phyloP scores from a whole-genome alignment of 495 filamentous ascomycete genomes.

The Mycothermus thermophilus region DNA sequence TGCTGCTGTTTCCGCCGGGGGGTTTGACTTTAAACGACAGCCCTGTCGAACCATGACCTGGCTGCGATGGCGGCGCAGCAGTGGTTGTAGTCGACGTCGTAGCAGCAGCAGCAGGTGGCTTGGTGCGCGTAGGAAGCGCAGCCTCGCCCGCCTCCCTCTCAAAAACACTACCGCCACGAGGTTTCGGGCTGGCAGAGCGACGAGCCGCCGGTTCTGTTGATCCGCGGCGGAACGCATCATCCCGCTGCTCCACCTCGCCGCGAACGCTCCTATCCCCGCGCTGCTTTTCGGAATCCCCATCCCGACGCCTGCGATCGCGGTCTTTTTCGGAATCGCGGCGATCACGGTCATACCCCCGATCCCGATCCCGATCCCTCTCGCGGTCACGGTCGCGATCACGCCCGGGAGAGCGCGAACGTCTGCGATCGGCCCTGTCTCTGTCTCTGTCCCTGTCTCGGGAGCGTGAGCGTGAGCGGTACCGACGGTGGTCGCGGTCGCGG shows the following conservation, averaged over 20 bases:
- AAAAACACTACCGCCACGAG: too few species aligned
- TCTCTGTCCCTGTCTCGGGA: conserved; percentile 24
- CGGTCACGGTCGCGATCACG: conserved; percentile 22
- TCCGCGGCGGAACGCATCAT: too few species aligned
- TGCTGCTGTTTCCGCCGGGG: too few species aligned
- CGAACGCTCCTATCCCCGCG: conserved; percentile 10
- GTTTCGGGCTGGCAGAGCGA: too few species aligned
- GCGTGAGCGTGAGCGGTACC: conserved; percentile 27
- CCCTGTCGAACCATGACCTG: too few species aligned
- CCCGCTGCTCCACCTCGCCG: conserved; percentile 10
- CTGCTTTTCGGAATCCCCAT: conserved; percentile 3
- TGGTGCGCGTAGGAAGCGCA: too few species aligned
- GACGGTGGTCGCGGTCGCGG: conserved; percentile 18
- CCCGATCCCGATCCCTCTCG: background rate
- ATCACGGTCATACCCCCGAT: background rate
- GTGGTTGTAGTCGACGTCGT: too few species aligned
- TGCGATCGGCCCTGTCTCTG: conserved; percentile 10
- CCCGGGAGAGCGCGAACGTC: conserved; percentile 19
- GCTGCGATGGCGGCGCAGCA: too few species aligned
- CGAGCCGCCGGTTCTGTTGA: too few species aligned
- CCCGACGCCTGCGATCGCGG: conserved; percentile 11
- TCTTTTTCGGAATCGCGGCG: conserved; percentile 4
- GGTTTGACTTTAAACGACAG: too few species aligned
- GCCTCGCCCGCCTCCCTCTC: too few species aligned
- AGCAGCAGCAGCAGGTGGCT: too few species aligned